Evolutionary conservation across 2,329 filamentous ascomycete genomes (phyloP).

Genomic region (Curvularia hawaiiensis): DNA sequence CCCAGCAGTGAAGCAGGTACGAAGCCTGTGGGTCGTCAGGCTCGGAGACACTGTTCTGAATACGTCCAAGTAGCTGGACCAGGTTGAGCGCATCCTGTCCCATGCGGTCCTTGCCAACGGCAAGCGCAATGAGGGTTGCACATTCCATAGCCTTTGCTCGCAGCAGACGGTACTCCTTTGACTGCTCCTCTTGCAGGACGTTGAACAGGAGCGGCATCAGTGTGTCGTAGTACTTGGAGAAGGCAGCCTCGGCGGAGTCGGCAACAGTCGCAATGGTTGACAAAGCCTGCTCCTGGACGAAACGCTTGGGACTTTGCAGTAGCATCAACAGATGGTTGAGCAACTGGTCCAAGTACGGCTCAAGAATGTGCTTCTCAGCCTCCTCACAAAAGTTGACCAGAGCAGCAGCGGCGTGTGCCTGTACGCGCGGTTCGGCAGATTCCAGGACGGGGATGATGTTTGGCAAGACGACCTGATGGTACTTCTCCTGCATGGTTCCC

Average conservation of each 20-base stretch:
- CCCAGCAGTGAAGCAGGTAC: slow-evolving; percentile 99
- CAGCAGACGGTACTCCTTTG: slow-evolving; percentile 89
- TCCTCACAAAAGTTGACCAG: slow-evolving; percentile 99
- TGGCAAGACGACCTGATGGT: slow-evolving; percentile 83
- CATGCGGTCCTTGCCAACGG: slow-evolving; percentile 92
- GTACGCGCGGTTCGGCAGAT: slow-evolving; percentile 88
- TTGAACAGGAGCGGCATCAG: slow-evolving; percentile 94
- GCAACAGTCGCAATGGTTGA: slow-evolving; percentile 98
- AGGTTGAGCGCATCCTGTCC: slow-evolving; percentile 84
- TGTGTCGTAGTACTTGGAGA: slow-evolving; percentile 92
- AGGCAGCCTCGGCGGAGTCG: slow-evolving; percentile 95
- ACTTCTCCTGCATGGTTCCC: slow-evolving; percentile 95
- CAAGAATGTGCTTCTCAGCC: slow-evolving; percentile 87
- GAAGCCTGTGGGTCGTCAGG: slow-evolving; percentile 94
- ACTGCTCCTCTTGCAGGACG: slow-evolving; percentile 85
- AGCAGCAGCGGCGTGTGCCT: slow-evolving; percentile 96
- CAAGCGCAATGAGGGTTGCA: slow-evolving; percentile 91
- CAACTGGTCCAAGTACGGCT: slow-evolving; percentile 90
- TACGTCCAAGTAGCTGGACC: slow-evolving; percentile 83
- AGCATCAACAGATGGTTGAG: slow-evolving; percentile 85
- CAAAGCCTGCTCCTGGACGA: slow-evolving; percentile 95
- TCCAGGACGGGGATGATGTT: slow-evolving; percentile 92
- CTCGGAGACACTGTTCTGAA: slow-evolving; percentile 81
- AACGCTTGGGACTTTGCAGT: slow-evolving; percentile 89
- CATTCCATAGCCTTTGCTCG: slow-evolving; percentile 99